Conservation (phyloP, 495 filamentous ascomycete species). For the Trichoderma orchidacearum region DNA sequence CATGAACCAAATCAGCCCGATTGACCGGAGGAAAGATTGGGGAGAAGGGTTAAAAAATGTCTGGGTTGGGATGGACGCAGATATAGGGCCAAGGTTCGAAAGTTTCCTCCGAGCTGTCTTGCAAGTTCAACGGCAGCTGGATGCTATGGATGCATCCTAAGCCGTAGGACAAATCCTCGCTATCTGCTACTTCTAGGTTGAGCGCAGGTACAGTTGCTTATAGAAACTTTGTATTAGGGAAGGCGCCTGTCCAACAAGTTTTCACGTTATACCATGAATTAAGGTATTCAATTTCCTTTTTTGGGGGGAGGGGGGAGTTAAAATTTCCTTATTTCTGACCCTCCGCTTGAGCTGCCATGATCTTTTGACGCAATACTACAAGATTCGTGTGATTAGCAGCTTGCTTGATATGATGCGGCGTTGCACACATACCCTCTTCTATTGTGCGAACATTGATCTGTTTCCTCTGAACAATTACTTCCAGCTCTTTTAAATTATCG, state of each 20-base stretch:
- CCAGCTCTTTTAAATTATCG: slow-evolving; percentile 51
- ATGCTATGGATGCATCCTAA: background rate
- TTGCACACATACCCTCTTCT: slow-evolving; percentile 54
- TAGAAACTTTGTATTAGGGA: no score
- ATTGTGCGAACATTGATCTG: slow-evolving; percentile 70
- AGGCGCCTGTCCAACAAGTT: no score
- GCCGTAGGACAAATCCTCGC: no score
- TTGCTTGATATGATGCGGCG: no score
- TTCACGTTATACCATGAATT: background rate
- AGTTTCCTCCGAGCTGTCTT: background rate
- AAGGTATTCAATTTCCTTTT: background rate
- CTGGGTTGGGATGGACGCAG: slow-evolving; percentile 27
- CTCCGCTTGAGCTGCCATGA: slow-evolving; percentile 8
- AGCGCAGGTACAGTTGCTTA: no score
- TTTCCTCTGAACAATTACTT: slow-evolving; percentile 76
- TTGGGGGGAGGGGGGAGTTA: no score
- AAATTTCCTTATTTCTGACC: slow-evolving; percentile 9
- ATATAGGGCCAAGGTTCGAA: background rate
- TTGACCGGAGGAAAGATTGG: slow-evolving; percentile 20
- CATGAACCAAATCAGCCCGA: slow-evolving; percentile 11
- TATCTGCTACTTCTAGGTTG: no score
- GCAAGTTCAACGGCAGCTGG: background rate
- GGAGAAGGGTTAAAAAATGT: slow-evolving; percentile 18
- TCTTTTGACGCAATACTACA: slow-evolving; percentile 39
- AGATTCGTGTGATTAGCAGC: background rate